phyloP scores from a whole-genome alignment of 2,329 filamentous ascomycete species.

The Arachnomyces sp. region DNA sequence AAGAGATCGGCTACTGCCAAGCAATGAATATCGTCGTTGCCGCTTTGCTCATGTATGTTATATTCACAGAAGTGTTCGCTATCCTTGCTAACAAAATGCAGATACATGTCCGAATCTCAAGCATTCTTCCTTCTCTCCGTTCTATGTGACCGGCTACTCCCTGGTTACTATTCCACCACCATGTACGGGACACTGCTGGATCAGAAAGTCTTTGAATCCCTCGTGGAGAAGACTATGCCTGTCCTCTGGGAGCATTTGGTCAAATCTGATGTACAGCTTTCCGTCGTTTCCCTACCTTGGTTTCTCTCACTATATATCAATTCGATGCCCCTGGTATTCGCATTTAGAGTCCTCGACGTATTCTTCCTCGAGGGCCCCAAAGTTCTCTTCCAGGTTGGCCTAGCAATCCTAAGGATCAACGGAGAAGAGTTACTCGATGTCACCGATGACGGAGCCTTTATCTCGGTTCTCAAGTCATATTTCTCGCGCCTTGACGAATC shows the following conservation, averaged over 20 bases:
- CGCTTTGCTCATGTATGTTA: slow-evolving; percentile 73
- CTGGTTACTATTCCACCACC: slow-evolving; percentile 95
- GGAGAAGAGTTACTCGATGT: slow-evolving; percentile 92
- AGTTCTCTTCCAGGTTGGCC: slow-evolving; percentile 90
- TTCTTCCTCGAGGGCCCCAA: slow-evolving; percentile 98
- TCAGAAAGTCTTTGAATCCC: slow-evolving; percentile 92
- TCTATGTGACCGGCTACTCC: slow-evolving; percentile 84
- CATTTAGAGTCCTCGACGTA: slow-evolving; percentile 90
- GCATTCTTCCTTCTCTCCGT: slow-evolving; percentile 91
- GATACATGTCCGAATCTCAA: slow-evolving; percentile 91
- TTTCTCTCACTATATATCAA: slow-evolving; percentile 98
- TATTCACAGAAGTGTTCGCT: slow-evolving; percentile 13
- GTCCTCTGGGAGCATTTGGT: slow-evolving; percentile 97
- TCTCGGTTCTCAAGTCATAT: slow-evolving; percentile 90
- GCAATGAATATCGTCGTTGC: slow-evolving; percentile 99
- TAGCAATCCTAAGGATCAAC: slow-evolving; percentile 95
- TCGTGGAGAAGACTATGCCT: slow-evolving; percentile 99
- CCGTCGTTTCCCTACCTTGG: slow-evolving; percentile 94
- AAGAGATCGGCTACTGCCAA: slow-evolving; percentile 95
- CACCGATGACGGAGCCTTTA: slow-evolving; percentile 90
- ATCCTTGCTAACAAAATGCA: slow-evolving; percentile 31
- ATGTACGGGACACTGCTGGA: slow-evolving; percentile 98
- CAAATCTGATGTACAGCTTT: slow-evolving; percentile 92
- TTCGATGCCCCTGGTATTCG: slow-evolving; percentile 97
- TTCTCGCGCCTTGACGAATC: slow-evolving; percentile 91